These are phyloP conservation scores for Tremella mesenterica DNA, from an alignment of 768 basidiomycete genomes.

Conservation along the genomic window DNA sequence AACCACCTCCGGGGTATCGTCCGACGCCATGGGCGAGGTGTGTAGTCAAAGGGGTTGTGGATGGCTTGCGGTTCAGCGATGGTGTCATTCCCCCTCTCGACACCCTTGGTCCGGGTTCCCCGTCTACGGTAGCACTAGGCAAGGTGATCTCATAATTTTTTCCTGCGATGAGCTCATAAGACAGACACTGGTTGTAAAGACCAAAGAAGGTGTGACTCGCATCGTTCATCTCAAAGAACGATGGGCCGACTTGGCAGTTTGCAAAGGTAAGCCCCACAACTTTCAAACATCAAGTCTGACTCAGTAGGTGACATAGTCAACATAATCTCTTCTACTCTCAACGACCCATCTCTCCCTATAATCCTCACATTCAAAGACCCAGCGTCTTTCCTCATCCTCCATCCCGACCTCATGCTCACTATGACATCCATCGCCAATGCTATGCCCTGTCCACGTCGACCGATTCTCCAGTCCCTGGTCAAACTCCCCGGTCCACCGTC, in stretches of 20 bases:
- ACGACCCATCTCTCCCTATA: conserved; percentile 39
- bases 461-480: conserved; percentile 58
- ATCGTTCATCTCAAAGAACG: conserved; percentile 65
- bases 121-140: conserved; percentile 5
- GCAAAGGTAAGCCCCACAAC: conserved; percentile 49
- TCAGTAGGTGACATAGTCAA: conserved; percentile 68
- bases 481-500: conserved; percentile 50
- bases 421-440: conserved; percentile 80
- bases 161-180: neutral
- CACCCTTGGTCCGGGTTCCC: neutral
- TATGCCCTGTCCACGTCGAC: conserved; percentile 72
- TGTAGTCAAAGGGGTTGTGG: conserved; percentile 16
- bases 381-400: conserved; percentile 65
- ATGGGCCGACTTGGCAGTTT: conserved; percentile 62
- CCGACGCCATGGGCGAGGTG: conserved; percentile 36
- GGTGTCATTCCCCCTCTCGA: conserved; percentile 5
- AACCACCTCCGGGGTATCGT: conserved; percentile 17
- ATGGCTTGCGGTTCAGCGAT: conserved; percentile 17
- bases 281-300: neutral
- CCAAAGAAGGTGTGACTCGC: conserved; percentile 38
- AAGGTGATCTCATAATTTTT: conserved; percentile 12
- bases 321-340: conserved; percentile 51
- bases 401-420: conserved; percentile 86
- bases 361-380: conserved; percentile 52
- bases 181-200: conserved; percentile 27